Percentiles rank a stretch among this genome's conserved stretches.
Evolutionary conservation across 2,329 filamentous ascomycete species (phyloP).

Genomic region (Meredithiella fracta): DNA sequence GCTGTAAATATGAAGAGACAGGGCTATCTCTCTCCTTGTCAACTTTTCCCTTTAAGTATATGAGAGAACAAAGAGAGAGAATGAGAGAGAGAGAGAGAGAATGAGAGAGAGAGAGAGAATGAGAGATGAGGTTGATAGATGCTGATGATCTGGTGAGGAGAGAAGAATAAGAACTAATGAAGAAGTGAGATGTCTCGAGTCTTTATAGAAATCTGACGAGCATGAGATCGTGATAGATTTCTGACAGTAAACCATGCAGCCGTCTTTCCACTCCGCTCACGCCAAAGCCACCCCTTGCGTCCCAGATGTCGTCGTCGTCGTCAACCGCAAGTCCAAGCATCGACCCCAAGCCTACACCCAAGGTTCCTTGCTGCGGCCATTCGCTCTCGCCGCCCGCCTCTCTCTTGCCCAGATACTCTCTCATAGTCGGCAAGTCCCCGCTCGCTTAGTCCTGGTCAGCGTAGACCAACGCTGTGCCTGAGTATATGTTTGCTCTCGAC

Average conservation of each 20-base stretch:
- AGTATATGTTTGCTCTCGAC: background rate
- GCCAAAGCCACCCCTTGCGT: background rate
- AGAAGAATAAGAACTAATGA: constrained; percentile 3
- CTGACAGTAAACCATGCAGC: background rate
- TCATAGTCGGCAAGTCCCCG: no score
- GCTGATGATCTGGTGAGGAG: constrained; percentile 11
- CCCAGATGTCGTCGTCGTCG: background rate
- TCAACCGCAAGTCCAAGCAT: background rate
- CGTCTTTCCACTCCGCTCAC: background rate
- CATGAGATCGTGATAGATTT: background rate
- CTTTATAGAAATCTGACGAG: constrained; percentile 11
- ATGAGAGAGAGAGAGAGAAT: constrained; percentile 2
- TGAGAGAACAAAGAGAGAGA: constrained; percentile 2
- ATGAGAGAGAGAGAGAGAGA: background rate
- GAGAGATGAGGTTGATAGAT: constrained; percentile 10
- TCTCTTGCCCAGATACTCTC: background rate
- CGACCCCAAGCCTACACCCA: background rate
- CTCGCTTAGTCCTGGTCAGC: background rate
- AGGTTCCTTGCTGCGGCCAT: background rate
- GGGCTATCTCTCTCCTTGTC: background rate
- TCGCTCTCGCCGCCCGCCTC: background rate
- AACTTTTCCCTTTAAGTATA: background rate
- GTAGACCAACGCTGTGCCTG: background rate
- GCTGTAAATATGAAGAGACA: background rate
- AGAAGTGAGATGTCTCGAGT: constrained; percentile 3